phyloP scores from a whole-genome alignment of 345 rosid genomes.

The Sisymbrium irio region DNA sequence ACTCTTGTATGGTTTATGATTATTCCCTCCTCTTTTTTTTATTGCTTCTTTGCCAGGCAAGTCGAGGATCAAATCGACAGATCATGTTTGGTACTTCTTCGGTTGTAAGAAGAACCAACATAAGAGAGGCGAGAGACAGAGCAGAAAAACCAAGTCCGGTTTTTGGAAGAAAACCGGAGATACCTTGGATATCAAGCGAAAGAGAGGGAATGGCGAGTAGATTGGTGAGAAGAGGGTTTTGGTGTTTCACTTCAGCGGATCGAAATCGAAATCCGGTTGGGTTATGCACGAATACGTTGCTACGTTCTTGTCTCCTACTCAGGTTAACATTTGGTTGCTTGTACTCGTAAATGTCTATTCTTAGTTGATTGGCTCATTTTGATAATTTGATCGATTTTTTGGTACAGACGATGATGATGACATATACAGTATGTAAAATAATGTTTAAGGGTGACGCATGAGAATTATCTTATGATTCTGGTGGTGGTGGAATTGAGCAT shows the following conservation, averaged over 20 bases:
- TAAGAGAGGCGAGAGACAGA: slow-evolving; percentile 1
- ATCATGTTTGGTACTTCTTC: slow-evolving; percentile 1
- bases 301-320: not conserved
- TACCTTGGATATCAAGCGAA: slow-evolving; percentile 10
- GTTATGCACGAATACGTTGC: slow-evolving; percentile 35
- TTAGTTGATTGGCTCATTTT: not conserved
- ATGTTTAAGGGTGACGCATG: slow-evolving; percentile 14
- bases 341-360: too few relatives aligned
- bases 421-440: slow-evolving; percentile 38
- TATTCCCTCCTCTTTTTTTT: not conserved
- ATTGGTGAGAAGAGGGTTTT: slow-evolving; percentile 49
- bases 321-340: not conserved
- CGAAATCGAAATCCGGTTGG: slow-evolving; percentile 22
- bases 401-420: too few relatives aligned
- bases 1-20: too few relatives aligned
- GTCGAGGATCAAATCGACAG: not conserved
- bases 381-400: too few relatives aligned
- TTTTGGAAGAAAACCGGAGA: slow-evolving; percentile 32
- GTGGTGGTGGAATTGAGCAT: not conserved
- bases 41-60: not conserved
- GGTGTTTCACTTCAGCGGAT: slow-evolving; percentile 33
- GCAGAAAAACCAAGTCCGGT: slow-evolving; percentile 1
- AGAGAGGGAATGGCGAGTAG: not conserved
- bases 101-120: slow-evolving; percentile 15
- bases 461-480: not conserved